These are phyloP conservation scores for Paraphaeosphaeria sporulosa DNA, from an alignment of 2,329 filamentous ascomycete species.

Conservation along the genomic window DNA sequence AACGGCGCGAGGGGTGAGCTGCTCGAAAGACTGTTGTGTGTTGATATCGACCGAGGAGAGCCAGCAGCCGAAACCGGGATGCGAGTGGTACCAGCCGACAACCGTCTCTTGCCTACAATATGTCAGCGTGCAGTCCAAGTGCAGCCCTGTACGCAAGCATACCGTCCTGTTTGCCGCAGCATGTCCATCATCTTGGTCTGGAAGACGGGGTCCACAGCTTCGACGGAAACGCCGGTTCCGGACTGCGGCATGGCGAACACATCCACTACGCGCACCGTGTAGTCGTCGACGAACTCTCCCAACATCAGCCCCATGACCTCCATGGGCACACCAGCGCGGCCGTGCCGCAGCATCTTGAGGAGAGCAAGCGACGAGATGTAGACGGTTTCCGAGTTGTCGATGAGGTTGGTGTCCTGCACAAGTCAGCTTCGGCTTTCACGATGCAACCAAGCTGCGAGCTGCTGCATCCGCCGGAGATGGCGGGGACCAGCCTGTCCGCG, in stretches of 20 bases:
- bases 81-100: conserved; percentile 99
- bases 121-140: conserved; percentile 25
- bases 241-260: conserved; percentile 99
- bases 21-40: conserved; percentile 99
- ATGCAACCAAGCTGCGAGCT: neutral
- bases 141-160: conserved; percentile 27
- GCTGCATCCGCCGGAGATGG: neutral
- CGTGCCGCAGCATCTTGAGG: conserved; percentile 98
- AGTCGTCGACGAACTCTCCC: conserved; percentile 98
- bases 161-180: conserved; percentile 96
- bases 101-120: conserved; percentile 84
- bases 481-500: neutral
- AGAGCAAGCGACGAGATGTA: conserved; percentile 98
- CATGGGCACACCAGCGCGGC: conserved; percentile 97
- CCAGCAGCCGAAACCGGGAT: conserved; percentile 99
- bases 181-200: conserved; percentile 99
- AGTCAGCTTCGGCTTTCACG: conserved; percentile 19
- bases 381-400: conserved; percentile 99
- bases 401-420: conserved; percentile 84
- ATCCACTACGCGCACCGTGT: conserved; percentile 96
- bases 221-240: conserved; percentile 96
- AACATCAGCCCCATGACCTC: conserved; percentile 99
- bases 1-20: conserved; percentile 93
- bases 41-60: conserved; percentile 99
- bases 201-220: conserved; percentile 97